Base-by-base conservation (phyloP, 2,329 filamentous ascomycete genomes). In the Pseudocercospora fuligena region DNA sequence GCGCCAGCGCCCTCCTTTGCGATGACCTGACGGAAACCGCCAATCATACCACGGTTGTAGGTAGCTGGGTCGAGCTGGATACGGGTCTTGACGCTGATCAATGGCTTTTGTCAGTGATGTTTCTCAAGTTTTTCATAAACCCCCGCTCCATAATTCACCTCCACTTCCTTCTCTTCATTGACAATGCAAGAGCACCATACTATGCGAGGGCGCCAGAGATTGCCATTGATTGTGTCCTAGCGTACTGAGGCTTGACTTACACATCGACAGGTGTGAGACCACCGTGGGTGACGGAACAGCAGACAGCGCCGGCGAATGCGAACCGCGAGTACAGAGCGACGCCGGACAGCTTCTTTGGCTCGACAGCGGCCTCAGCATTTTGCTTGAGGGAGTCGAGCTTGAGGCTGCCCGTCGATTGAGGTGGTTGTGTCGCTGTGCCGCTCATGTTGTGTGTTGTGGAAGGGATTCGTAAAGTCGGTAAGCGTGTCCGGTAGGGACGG, bases 241-340 rank as follows among this genome's bases (percentile, higher is more conserved):
- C 25, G 61, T 47, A 36, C 14, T 8, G 43, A 8, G 57, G 53
- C 33, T 47, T 65, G 69, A 92, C 94, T 83, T 95, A 98, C 94
- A 99, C 95, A 92, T 99, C 95, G 83, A 99, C 93, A 80, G 95
- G 95, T 75, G 95, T 99, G 78, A 98, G 90, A 79, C 88, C 91
- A 83, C 94, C 95, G 89, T 99, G 95, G 80, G 95, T 99, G 85
- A 98, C 86, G 77, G 94, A 95, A 85, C 95, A 99, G 90, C 95
- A 97, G 87, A 98, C 86, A 77, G 95, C 95, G 85, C 95, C 95
- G 78, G 95, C 94, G 78, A 99, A 91, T 84, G 95, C 94, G 86
- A 97, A 97, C 84, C 93, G 89, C 77, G 92, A 92, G 90, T 98
- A 98, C 77, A 99, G 92, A 68, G 81, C 85, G 74, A 93, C 57